Conservation (phyloP, 441 rosid species). For the Erodium trifolium region DNA sequence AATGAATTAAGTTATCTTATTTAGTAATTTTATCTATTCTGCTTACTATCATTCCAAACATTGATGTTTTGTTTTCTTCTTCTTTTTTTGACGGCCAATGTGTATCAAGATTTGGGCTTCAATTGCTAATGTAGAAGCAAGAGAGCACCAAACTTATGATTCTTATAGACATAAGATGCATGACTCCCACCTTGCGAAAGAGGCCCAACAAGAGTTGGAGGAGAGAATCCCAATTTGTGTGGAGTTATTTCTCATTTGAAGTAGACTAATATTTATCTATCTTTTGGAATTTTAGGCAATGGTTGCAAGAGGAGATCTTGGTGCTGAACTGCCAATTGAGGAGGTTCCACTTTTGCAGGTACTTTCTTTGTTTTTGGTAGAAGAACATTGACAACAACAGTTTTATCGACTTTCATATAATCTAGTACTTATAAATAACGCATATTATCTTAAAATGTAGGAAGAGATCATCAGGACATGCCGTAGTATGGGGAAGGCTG, state of each 20-base stretch:
- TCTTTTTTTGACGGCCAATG: no score
- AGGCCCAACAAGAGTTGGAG: no score
- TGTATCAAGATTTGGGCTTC: no score
- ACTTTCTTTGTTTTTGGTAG: constrained; percentile 21
- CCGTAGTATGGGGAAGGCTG: constrained; percentile 98
- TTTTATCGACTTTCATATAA: not conserved
- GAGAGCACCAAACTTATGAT: no score
- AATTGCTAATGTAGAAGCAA: no score
- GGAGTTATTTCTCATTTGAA: no score
- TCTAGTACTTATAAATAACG: not conserved
- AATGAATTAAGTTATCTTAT: constrained; percentile 1
- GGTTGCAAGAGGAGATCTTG: constrained; percentile 99
- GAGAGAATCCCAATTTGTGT: no score
- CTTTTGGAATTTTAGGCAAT: constrained; percentile 33
- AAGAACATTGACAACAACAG: constrained; percentile 12
- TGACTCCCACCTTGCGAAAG: no score
- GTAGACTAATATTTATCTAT: no score
- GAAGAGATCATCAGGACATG: constrained; percentile 64
- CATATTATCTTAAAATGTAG: constrained; percentile 24
- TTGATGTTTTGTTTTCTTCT: constrained; percentile 7
- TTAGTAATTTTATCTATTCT: not conserved
- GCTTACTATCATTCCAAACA: not conserved
- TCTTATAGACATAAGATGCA: no score
- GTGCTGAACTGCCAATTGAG: constrained; percentile 97
- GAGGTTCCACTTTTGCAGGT: constrained; percentile 97